Conservation (phyloP, 108 stramenopile species). For the Epithemia pelagica region DNA sequence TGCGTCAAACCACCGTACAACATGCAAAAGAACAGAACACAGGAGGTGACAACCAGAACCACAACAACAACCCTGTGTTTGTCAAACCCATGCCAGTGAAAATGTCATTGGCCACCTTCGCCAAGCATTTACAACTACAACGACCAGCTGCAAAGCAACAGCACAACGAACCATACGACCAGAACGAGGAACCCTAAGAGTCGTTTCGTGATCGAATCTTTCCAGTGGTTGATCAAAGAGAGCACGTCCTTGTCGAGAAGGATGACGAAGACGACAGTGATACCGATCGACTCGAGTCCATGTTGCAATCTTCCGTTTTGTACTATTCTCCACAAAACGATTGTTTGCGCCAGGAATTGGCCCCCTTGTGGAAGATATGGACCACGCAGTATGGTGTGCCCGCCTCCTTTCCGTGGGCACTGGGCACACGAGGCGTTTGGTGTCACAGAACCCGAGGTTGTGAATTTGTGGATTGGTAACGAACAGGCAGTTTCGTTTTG, state of each 20-base stretch:
- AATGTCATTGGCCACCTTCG: constrained; percentile 65
- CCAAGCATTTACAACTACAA: constrained; percentile 30
- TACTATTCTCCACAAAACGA: constrained; percentile 87
- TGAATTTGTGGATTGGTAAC: constrained; percentile 96
- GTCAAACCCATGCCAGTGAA: constrained; percentile 69
- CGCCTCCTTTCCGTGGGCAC: constrained; percentile 11
- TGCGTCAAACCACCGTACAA: constrained; percentile 28
- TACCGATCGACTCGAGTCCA: background rate
- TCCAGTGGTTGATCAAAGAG: background rate
- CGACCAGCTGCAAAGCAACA: no score
- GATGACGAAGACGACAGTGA: constrained; percentile 22
- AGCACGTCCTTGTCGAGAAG: no score
- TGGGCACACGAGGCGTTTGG: constrained; percentile 59
- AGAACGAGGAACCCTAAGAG: no score
- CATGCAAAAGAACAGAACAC: background rate
- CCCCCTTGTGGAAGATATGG: constrained; percentile 28
- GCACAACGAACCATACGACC: no score
- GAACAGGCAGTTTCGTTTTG: constrained; percentile 80
- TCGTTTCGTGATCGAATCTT: background rate
- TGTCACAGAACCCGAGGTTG: constrained; percentile 76
- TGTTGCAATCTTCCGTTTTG: constrained; percentile 23
- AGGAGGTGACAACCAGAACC: background rate
- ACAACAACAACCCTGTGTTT: constrained; percentile 32
- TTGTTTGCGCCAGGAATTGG: constrained; percentile 68
- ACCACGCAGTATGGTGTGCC: constrained; percentile 1